Evolutionary conservation across 345 rosid species (phyloP), one percentile per base, ranked within the genome.

Genomic region (Populus davidiana): DNA sequence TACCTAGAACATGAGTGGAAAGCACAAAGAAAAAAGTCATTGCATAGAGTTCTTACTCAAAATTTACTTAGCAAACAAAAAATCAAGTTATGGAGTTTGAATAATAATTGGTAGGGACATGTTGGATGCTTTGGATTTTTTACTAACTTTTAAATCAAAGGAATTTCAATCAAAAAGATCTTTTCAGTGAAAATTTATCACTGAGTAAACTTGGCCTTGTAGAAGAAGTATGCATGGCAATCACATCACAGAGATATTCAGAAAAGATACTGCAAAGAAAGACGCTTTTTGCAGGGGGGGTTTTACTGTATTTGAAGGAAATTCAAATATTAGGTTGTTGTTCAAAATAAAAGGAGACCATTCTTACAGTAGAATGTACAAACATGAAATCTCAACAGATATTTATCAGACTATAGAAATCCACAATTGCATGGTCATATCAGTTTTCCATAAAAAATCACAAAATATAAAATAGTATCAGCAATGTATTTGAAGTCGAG

Each of bases 1-100:
- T 95, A 95, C 92, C 98, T 93, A 69, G 63, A 86, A 62, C 68
- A 69, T 73, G 33, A 67, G n/a, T 27, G 73, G 23, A 47, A 73
- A 67, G 23, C 8, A 33, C 25, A 41, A 72, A 78, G 52, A 18
- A 0, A 43, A 33, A 9, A 65, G 36, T 38, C 13, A 23, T 62
- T 70, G n/a, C 54, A 14, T 4, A 27, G 18, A 5, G 25, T 35
- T 47, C 14, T 29, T 29, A 18, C 31, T 75, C 49, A 75, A 43
- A 75, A 49, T 21, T 50, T 50, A 35, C 33, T 23, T 20, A 66
- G 36, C 27, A 67, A 67, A 67, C 50, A 27, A 67, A 7, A 66
- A 75, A 20, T 18, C 18, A 33, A 16, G 8, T 2, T 17, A 10
- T 18, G 20, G 36, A 36, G 18, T n/a, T 25, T 62, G 33, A 59